A percentile compares a stretch with the other conserved stretches of the same genome.
phyloP scores from a whole-genome alignment of 2,329 filamentous ascomycete species.

The Aspergillus ustus region DNA sequence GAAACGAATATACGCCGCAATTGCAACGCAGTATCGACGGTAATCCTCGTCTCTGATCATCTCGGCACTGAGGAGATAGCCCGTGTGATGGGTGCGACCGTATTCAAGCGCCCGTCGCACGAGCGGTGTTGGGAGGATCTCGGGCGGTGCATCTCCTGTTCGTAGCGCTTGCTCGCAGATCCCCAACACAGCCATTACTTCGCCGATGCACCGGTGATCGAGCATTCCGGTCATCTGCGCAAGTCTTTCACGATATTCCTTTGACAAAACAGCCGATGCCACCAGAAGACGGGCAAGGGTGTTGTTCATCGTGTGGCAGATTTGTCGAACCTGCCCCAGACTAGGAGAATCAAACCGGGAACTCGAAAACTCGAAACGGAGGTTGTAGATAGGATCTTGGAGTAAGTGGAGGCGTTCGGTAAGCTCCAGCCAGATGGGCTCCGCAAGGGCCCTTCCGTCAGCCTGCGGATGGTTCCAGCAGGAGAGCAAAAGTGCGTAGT shows the following conservation, averaged over 20 bases:
- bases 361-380: conserved; percentile 45
- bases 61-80: conserved; percentile 34
- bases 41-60: conserved; percentile 50
- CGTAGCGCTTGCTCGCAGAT: conserved; percentile 54
- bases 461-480: conserved; percentile 43
- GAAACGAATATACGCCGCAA: conserved; percentile 52
- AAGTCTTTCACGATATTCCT: conserved; percentile 48
- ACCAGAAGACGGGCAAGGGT: conserved; percentile 43
- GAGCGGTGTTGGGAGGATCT: conserved; percentile 54
- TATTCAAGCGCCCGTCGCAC: conserved; percentile 41
- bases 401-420: conserved; percentile 40
- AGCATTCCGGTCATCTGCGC: conserved; percentile 45
- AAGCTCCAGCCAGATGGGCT: conserved; percentile 37
- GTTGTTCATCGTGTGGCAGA: conserved; percentile 39
- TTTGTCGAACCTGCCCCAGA: conserved; percentile 36
- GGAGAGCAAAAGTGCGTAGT: conserved; percentile 56
- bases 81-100: conserved; percentile 25
- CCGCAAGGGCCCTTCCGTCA: conserved; percentile 33
- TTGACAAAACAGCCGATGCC: conserved; percentile 41
- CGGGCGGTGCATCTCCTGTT: conserved; percentile 54
- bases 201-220: conserved; percentile 52
- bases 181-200: conserved; percentile 56
- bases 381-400: conserved; percentile 38
- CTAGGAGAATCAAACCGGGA: conserved; percentile 43
- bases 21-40: conserved; percentile 52